Evolutionary conservation across 371 early-diverging fungal genomes (phyloP).

Genomic region (Synchytrium microbalum): DNA sequence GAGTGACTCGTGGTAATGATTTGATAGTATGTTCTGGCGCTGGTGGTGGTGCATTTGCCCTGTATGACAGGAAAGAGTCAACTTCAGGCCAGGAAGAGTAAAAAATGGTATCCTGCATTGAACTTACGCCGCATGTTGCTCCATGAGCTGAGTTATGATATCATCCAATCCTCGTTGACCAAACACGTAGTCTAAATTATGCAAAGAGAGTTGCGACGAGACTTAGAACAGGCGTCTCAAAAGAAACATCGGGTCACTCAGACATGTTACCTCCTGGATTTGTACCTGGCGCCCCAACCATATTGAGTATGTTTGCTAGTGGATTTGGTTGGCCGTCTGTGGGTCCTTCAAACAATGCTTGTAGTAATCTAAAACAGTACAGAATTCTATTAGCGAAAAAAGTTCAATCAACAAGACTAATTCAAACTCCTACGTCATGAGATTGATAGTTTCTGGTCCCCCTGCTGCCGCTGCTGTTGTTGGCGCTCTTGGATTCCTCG

Average conservation of each 20-base stretch:
- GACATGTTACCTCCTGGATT: slow-evolving; percentile 19
- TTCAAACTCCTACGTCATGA: too few species aligned
- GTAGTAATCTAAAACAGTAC: not conserved
- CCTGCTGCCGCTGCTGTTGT: slow-evolving; percentile 3
- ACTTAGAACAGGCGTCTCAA: too few species aligned
- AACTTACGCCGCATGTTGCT: slow-evolving; percentile 1
- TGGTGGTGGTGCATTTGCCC: slow-evolving; percentile 24
- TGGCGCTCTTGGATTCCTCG: not conserved
- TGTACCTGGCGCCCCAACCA: slow-evolving; percentile 36
- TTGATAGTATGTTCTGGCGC: slow-evolving; percentile 21
- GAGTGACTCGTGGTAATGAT: slow-evolving; percentile 16
- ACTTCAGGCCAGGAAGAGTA: not conserved
- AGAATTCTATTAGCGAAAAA: not conserved
- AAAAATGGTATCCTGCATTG: not conserved
- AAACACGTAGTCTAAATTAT: slow-evolving; percentile 38
- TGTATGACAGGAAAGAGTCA: not conserved
- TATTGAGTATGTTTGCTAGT: slow-evolving; percentile 18
- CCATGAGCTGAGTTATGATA: slow-evolving; percentile 25
- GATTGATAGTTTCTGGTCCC: slow-evolving; percentile 5
- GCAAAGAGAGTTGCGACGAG: not conserved
- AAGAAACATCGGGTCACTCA: not conserved
- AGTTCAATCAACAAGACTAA: not conserved
- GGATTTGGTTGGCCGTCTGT: slow-evolving; percentile 9
- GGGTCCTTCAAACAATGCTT: not conserved
- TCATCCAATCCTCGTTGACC: slow-evolving; percentile 27